Evolutionary conservation across 768 basidiomycete genomes (phyloP).

Genomic region (Mycena vitilis): DNA sequence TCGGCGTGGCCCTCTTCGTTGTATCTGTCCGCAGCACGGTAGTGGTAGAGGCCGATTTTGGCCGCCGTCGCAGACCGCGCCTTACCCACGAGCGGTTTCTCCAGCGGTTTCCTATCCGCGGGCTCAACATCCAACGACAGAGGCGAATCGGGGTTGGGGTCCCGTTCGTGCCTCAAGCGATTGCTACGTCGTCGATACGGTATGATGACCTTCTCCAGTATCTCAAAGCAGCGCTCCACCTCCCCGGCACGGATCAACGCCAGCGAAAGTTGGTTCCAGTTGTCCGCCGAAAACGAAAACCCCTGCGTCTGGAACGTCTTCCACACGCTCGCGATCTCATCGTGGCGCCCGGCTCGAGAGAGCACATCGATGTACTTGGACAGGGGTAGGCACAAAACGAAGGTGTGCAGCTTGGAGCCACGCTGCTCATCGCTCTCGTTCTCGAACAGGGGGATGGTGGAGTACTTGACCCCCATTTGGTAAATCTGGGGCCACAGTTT

Average conservation of each 20-base stretch:
- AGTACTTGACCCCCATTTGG: slow-evolving; percentile 61
- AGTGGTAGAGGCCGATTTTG: slow-evolving; percentile 32
- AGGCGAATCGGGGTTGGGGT: slow-evolving; percentile 51
- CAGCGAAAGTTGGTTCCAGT: slow-evolving; percentile 89
- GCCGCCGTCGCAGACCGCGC: slow-evolving; percentile 37
- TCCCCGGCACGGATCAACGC: slow-evolving; percentile 85
- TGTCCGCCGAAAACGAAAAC: slow-evolving; percentile 86
- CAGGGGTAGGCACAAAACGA: slow-evolving; percentile 78
- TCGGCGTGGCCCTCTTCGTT: slow-evolving; percentile 37
- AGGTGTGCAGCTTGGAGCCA: slow-evolving; percentile 48
- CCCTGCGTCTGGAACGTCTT: slow-evolving; percentile 67
- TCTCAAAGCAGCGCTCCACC: slow-evolving; percentile 84
- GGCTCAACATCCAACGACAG: slow-evolving; percentile 50
- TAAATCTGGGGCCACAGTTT: slow-evolving; percentile 78
- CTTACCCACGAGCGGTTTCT: slow-evolving; percentile 25
- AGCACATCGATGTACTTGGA: slow-evolving; percentile 86
- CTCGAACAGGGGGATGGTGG: slow-evolving; percentile 49
- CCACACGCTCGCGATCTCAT: slow-evolving; percentile 76
- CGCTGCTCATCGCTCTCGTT: slow-evolving; percentile 35
- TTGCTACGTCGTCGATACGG: slow-evolving; percentile 58
- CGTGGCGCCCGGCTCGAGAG: slow-evolving; percentile 70
- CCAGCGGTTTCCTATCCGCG: slow-evolving; percentile 32
- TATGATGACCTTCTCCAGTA: slow-evolving; percentile 82
- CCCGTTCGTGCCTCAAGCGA: slow-evolving; percentile 41
- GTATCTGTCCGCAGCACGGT: slow-evolving; percentile 19